Conservation (phyloP, 257 asterid species). For the Osmanthus fragrans region DNA sequence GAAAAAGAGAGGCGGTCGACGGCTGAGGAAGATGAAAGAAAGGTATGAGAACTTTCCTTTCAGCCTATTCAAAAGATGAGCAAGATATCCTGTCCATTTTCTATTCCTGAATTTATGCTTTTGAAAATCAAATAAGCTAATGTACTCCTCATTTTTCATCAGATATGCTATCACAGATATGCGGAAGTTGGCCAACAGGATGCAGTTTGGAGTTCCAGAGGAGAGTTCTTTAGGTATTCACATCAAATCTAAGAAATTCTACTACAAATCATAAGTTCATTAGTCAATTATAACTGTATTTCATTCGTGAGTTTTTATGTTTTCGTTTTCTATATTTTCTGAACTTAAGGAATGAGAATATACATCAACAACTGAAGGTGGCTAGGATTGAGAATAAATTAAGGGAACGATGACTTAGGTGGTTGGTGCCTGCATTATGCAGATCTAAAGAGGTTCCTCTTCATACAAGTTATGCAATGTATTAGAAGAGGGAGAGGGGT, state of each 20-base stretch:
- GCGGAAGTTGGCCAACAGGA: constrained; percentile 95
- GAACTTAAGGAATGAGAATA: background rate
- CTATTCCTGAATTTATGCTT: constrained; percentile 1
- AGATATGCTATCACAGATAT: constrained; percentile 95
- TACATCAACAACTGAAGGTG: background rate
- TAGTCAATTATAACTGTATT: background rate
- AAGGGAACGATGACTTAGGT: background rate
- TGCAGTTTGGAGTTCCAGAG: constrained; percentile 93
- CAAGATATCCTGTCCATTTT: background rate
- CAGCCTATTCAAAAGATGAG: background rate
- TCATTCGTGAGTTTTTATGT: background rate
- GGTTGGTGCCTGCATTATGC: background rate
- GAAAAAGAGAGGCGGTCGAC: constrained; percentile 94
- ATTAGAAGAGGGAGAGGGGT: background rate
- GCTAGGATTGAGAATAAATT: background rate
- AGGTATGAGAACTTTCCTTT: constrained; percentile 44
- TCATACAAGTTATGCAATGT: background rate
- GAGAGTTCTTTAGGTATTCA: constrained; percentile 92
- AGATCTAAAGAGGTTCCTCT: background rate
- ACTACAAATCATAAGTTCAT: background rate
- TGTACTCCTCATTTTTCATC: constrained; percentile 22
- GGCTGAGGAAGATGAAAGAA: constrained; percentile 96
- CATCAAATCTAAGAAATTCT: background rate
- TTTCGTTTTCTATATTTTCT: background rate
- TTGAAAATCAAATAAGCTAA: constrained; percentile 20